These are phyloP conservation scores for Sphaerosporella brunnea DNA, from an alignment of 495 filamentous ascomycete genomes.

Conservation along the genomic window DNA sequence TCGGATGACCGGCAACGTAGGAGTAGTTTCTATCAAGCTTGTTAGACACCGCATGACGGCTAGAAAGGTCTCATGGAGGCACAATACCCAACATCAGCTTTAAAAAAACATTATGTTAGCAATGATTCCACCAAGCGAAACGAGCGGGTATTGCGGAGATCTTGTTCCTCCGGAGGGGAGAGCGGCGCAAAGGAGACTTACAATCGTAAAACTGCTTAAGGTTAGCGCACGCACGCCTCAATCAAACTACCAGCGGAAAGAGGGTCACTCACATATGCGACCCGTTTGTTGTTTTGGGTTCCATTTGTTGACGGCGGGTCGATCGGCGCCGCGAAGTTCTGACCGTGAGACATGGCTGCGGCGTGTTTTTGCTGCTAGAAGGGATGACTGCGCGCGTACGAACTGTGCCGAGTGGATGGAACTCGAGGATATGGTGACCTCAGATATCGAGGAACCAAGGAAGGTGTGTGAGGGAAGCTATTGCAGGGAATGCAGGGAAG, in stretches of 20 bases:
- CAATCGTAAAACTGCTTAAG: conserved; percentile 24
- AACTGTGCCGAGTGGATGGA: too few species aligned
- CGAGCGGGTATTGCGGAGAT: too few species aligned
- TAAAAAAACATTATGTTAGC: conserved; percentile 1
- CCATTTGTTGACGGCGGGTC: conserved; percentile 25
- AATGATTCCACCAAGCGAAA: too few species aligned
- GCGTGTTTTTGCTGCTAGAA: too few species aligned
- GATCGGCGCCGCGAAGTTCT: conserved; percentile 16
- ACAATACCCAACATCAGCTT: conserved; percentile 26
- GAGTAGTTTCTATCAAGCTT: conserved; percentile 42
- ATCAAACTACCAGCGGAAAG: background rate
- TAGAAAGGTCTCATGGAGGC: background rate
- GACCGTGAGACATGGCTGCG: background rate
- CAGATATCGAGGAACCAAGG: too few species aligned
- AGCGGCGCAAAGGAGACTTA: too few species aligned
- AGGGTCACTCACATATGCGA: conserved; percentile 23
- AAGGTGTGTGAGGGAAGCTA: too few species aligned
- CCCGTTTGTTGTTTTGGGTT: conserved; percentile 21
- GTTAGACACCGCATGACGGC: background rate
- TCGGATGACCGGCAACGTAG: conserved; percentile 93
- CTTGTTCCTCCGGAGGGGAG: too few species aligned
- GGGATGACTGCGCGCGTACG: too few species aligned
- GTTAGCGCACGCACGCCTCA: background rate
- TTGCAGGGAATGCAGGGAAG: too few species aligned
- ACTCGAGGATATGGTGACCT: too few species aligned